phyloP scores from a whole-genome alignment of 208 protist species.

The Trichomonas vaginalis region DNA sequence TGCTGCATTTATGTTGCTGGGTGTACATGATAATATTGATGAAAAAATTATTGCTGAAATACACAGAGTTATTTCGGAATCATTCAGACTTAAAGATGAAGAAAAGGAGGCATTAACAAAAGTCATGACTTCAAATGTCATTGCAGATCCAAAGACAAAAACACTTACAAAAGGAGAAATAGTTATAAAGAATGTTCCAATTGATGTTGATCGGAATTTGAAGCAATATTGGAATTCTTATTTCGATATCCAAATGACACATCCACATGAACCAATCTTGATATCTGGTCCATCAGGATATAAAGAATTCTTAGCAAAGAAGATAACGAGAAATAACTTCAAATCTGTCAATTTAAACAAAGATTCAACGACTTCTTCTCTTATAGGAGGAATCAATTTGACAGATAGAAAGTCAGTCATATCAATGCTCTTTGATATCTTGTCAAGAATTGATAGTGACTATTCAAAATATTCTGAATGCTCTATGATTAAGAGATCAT shows the following conservation, averaged over 20 bases:
- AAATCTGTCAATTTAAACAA: background rate
- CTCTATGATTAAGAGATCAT: too few species aligned
- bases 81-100: background rate
- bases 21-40: background rate
- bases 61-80: background rate
- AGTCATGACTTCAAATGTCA: background rate
- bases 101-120: background rate
- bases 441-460: background rate
- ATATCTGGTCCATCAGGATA: background rate
- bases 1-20: background rate
- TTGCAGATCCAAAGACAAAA: background rate
- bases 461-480: background rate
- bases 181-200: background rate
- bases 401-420: too few species aligned
- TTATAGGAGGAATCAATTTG: background rate
- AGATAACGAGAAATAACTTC: background rate
- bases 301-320: background rate
- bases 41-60: background rate
- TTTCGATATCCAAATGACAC: background rate
- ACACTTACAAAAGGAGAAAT: background rate
- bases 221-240: background rate
- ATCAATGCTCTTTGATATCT: background rate
- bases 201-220: background rate
- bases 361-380: background rate
- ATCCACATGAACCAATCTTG: background rate